Evolutionary conservation across 2,329 filamentous ascomycete genomes (phyloP).

Genomic region (Monosporascus sp.): DNA sequence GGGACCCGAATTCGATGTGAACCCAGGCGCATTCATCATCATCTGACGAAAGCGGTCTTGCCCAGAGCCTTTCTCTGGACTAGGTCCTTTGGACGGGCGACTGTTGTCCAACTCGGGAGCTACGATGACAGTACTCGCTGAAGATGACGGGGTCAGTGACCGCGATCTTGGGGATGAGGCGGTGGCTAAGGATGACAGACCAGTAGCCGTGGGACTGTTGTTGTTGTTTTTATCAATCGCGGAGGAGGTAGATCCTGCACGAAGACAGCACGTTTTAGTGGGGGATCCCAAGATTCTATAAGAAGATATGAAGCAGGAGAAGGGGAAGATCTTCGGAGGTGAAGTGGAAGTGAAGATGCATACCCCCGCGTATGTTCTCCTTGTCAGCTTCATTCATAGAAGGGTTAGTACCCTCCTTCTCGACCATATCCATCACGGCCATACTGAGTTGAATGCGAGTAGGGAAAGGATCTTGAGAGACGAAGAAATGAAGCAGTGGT

Average conservation of each 20-base stretch:
- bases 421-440: neutral
- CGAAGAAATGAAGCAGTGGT: no score
- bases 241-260: neutral
- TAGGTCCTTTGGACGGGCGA: slow-evolving; percentile 8
- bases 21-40: slow-evolving; percentile 2
- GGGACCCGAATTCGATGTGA: neutral
- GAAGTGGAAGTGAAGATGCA: neutral
- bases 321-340: neutral
- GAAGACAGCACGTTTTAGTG: neutral
- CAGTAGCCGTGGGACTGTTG: neutral
- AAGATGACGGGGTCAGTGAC: neutral
- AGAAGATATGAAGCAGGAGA: no score
- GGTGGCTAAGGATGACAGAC: neutral
- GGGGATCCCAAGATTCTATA: no score
- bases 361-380: neutral
- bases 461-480: neutral
- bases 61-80: slow-evolving; percentile 18
- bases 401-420: neutral
- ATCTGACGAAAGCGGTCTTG: slow-evolving; percentile 22
- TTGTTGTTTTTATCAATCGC: neutral
- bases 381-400: neutral
- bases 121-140: neutral
- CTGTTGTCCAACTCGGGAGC: neutral
- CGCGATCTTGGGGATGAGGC: neutral
- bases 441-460: neutral